Conservation (phyloP, 108 stramenopile species). For the Cyclotella baltica region DNA sequence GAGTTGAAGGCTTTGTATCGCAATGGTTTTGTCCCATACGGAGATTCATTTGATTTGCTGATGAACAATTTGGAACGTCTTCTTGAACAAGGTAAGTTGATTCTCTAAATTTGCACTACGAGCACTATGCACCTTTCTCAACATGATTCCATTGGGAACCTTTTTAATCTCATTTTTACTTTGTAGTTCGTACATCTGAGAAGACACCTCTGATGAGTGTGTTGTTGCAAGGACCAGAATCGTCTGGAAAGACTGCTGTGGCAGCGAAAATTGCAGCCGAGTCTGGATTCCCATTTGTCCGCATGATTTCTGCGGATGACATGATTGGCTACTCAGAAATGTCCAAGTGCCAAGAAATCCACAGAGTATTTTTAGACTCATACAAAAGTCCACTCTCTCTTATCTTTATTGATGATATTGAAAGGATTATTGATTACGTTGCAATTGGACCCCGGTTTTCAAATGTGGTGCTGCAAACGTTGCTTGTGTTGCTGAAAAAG, state of each 20-base stretch:
- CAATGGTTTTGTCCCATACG: conserved; percentile 96
- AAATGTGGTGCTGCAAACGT: conserved; percentile 97
- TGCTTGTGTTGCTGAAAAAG: conserved; percentile 97
- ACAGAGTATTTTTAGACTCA: conserved; percentile 96
- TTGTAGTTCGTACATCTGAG: conserved; percentile 68
- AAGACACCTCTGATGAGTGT: conserved; percentile 95
- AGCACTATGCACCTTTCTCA: not conserved
- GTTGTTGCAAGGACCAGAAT: conserved; percentile 85
- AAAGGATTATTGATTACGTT: conserved; percentile 98
- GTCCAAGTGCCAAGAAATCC: conserved; percentile 89
- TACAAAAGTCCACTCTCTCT: conserved; percentile 97
- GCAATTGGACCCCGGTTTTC: conserved; percentile 97
- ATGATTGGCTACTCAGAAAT: conserved; percentile 95
- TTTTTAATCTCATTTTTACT: not conserved
- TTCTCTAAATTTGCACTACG: no score
- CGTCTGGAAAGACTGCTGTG: conserved; percentile 97
- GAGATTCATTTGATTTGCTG: conserved; percentile 87
- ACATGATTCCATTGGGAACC: not conserved
- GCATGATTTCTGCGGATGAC: conserved; percentile 96
- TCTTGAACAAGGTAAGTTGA: conserved; percentile 83
- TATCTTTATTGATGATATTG: conserved; percentile 98
- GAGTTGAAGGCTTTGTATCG: conserved; percentile 93
- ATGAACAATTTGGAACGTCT: conserved; percentile 84
- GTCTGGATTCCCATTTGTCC: conserved; percentile 94
- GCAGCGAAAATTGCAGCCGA: conserved; percentile 95